phyloP scores from a whole-genome alignment of 1,139 yeast species.

The Geotrichum aggregatum region DNA sequence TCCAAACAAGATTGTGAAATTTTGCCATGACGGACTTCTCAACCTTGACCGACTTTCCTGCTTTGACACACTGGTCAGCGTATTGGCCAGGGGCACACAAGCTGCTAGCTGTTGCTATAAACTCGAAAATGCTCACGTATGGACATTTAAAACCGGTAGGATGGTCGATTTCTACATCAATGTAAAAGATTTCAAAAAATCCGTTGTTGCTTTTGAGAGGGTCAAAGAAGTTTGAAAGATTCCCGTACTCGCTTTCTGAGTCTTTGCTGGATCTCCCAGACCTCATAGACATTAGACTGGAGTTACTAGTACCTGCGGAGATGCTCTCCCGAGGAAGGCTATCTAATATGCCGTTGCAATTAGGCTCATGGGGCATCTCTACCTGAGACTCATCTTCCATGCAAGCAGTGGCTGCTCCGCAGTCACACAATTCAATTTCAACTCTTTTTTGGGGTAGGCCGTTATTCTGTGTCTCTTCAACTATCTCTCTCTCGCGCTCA shows the following conservation, averaged over 20 bases:
- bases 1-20: conserved; percentile 5
- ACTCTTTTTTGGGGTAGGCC: too few relatives aligned
- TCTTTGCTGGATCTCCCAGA: neutral
- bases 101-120: neutral
- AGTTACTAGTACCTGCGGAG: neutral
- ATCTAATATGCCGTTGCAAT: neutral
- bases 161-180: neutral
- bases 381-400: neutral
- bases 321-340: neutral
- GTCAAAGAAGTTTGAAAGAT: conserved; percentile 4
- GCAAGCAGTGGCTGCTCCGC: too few relatives aligned
- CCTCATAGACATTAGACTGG: neutral
- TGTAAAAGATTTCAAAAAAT: neutral
- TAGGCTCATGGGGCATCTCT: neutral
- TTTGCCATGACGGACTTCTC: neutral
- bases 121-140: neutral
- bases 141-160: neutral
- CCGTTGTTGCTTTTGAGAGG: conserved; percentile 5
- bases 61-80: neutral
- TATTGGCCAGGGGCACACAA: neutral
- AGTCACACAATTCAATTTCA: too few relatives aligned
- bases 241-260: neutral
- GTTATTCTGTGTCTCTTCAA: neutral
- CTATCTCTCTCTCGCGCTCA: neutral
- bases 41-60: neutral